phyloP scores from a whole-genome alignment of 202 grass and related monocot species.

The Digitaria exilis region DNA sequence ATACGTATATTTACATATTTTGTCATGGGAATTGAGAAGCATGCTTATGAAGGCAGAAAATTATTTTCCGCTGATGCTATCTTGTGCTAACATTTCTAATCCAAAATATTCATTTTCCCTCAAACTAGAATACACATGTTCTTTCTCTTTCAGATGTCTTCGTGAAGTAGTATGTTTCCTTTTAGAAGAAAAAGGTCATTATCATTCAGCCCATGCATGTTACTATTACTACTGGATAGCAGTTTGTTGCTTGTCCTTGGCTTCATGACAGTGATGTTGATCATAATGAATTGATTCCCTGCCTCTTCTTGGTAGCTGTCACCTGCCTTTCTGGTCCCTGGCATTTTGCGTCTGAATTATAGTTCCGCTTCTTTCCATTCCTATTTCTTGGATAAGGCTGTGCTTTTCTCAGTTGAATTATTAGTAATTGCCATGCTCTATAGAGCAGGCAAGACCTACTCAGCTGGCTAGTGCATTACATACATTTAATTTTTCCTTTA shows the following conservation, averaged over 20 bases:
- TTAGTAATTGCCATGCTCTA: neutral
- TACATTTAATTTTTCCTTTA: neutral
- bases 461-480: neutral
- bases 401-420: neutral
- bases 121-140: neutral
- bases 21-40: neutral
- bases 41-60: neutral
- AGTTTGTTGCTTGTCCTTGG: conserved; percentile 30
- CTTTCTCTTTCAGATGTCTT: conserved; percentile 11
- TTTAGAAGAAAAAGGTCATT: conserved; percentile 13
- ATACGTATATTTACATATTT: neutral
- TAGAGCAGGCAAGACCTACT: conserved; percentile 7
- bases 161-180: conserved; percentile 16
- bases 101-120: neutral
- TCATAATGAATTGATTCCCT: conserved; percentile 17
- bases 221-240: conserved; percentile 32
- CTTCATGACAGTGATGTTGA: conserved; percentile 28
- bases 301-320: conserved; percentile 9
- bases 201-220: conserved; percentile 24
- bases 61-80: neutral
- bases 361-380: conserved; percentile 5
- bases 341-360: conserved; percentile 37
- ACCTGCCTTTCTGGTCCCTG: neutral
- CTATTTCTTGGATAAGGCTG: conserved; percentile 25
- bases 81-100: conserved; percentile 2